These are phyloP conservation scores for Aureobasidium leucospermi DNA, from an alignment of 2,329 filamentous ascomycete species.

Conservation along the genomic window DNA sequence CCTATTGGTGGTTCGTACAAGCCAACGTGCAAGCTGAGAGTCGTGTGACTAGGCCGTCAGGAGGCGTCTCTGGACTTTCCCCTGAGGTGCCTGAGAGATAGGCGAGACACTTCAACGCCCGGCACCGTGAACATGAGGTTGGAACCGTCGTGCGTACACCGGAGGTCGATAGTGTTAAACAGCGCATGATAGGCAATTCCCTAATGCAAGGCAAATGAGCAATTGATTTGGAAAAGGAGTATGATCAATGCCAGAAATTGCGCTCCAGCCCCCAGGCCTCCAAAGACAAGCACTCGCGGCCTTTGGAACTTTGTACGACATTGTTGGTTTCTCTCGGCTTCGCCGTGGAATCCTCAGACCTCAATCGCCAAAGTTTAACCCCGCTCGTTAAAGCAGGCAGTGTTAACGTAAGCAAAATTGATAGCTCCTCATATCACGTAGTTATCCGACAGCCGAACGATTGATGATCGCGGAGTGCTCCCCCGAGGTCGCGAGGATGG, in stretches of 20 bases:
- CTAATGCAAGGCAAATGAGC: constrained; percentile 1
- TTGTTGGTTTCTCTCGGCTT: not conserved
- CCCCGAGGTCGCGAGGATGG: not conserved
- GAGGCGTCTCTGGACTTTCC: not conserved
- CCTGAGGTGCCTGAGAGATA: not conserved
- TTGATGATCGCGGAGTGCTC: not conserved
- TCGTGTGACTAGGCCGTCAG: not conserved
- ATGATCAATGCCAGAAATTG: not conserved
- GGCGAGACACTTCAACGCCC: constrained; percentile 6
- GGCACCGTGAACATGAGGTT: not conserved
- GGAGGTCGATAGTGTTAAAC: not conserved
- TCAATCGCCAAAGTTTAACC: constrained; percentile 1
- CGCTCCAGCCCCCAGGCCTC: not conserved
- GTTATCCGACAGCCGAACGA: constrained; percentile 7
- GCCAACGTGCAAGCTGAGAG: not conserved
- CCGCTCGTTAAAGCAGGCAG: not conserved
- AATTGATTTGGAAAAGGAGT: not conserved
- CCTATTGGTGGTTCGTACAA: not conserved
- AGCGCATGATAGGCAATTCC: not conserved
- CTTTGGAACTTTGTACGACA: not conserved
- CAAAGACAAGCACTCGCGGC: not conserved
- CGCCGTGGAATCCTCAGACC: not conserved
- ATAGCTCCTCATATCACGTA: not conserved
- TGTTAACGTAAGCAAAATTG: constrained; percentile 1
- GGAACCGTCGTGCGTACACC: not conserved